Conservation (phyloP, 345 rosid species). For the Conringia planisiliqua region DNA sequence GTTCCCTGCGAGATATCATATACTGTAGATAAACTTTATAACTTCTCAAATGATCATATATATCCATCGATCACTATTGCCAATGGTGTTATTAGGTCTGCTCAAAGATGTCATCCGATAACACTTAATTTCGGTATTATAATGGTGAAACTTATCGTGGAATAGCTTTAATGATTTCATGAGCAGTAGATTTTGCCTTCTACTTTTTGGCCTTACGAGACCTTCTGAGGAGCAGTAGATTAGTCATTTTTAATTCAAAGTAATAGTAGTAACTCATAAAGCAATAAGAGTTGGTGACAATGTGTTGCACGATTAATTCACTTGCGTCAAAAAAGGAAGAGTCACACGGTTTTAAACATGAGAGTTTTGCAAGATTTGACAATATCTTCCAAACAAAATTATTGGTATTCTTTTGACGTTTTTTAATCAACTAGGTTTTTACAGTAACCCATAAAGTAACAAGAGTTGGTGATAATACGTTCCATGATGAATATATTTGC, state of each 20-base stretch:
- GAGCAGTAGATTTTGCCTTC: constrained; percentile 3
- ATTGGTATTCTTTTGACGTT: not conserved
- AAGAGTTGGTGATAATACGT: not conserved
- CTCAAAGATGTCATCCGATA: not conserved
- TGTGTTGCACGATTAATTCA: not conserved
- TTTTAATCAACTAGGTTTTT: not conserved
- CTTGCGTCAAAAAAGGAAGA: not conserved
- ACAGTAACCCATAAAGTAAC: not conserved
- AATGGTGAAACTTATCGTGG: not conserved
- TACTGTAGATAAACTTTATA: not conserved
- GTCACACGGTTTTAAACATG: not conserved
- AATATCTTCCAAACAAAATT: not conserved
- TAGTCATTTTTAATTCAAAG: not conserved
- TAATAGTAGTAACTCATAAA: not conserved
- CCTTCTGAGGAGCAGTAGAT: constrained; percentile 8
- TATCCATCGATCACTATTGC: not conserved
- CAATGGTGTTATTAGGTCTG: constrained; percentile 12
- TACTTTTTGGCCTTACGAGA: not conserved
- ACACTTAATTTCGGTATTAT: not conserved
- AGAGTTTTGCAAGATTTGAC: not conserved
- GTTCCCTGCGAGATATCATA: not conserved
- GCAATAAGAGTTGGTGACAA: constrained; percentile 1
- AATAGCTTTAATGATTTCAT: not conserved
- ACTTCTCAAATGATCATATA: not conserved
- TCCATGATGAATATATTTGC: not conserved